Base-by-base conservation (phyloP, 1,284 basidiomycete genomes). In the Lignosus rhinocerotis region DNA sequence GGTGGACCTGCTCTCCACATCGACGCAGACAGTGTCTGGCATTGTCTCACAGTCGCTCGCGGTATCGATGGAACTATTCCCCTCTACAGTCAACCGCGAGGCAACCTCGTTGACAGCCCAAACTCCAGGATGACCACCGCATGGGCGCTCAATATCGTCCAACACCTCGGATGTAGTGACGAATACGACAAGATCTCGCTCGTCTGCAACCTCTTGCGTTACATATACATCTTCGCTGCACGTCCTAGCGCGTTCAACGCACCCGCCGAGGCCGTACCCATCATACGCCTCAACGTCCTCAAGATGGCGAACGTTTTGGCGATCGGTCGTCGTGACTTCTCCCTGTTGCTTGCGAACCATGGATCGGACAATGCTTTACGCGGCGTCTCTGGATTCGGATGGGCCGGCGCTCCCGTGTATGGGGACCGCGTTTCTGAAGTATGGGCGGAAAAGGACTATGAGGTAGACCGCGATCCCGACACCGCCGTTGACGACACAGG, bases 231-330 rank as follows among this genome's bases (percentile, higher is more conserved):
- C 34, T 63, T 63, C 42, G 14, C 32, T 2, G 19, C 47, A 6
- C 62, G 59, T 8, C 62, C 62, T 4, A 53, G 33, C 3, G 62
- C 62, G 4, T 57, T 61, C 21, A 12, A 14, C 0, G 25, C n/a
- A 6, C 12, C 42, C 4, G 12, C 10, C 6, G 6, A 3, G 6
- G 43, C 6, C 12, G 19, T 36, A 8, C n/a, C 21, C 16, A 17
- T 33, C 0, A 19, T 63, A 2, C 25, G 41, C 11, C 34, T 58
- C 14, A 63, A 63, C 33, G 62, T 63, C 25, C 43, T 63, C 32
- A 63, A 59, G 55, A 61, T 63, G 62, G 54, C 49, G n/a, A 63
- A 63, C 41, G 36, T 61, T 17, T 41, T 61, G 33, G 59, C 62
- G 11, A 41, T 63, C 41, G 41, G 34, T 8, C 59, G 62, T 19